These are phyloP conservation scores for Chlorophyllum brunneum DNA, from an alignment of 768 basidiomycete genomes.

Conservation along the genomic window DNA sequence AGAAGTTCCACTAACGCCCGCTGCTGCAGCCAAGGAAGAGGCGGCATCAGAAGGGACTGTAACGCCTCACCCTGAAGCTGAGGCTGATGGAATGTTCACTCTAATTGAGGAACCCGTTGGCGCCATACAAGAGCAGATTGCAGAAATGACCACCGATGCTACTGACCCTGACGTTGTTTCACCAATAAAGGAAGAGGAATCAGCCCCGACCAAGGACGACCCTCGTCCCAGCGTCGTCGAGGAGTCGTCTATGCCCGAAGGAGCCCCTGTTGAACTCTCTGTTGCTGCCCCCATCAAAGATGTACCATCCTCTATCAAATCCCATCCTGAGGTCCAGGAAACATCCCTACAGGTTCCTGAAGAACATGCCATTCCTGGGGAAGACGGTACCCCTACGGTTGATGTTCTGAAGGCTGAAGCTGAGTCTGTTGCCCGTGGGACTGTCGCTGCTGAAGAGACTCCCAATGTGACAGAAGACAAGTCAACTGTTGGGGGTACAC, in stretches of 20 bases:
- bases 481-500: not conserved
- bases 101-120: not conserved
- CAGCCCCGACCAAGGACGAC: not conserved
- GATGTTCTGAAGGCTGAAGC: not conserved
- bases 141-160: not conserved
- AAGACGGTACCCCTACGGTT: not conserved
- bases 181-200: not conserved
- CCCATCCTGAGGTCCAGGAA: not conserved
- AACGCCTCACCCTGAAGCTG: slow-evolving; percentile 1
- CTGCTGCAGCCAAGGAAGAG: not conserved
- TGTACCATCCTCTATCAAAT: not conserved
- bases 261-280: not conserved
- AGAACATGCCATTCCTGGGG: not conserved
- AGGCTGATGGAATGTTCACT: not conserved
- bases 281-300: not conserved
- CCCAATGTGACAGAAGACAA: not conserved
- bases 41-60: not conserved
- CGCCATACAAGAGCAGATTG: not conserved
- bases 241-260: no score
- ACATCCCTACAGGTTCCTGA: not conserved
- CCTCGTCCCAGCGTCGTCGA: no score
- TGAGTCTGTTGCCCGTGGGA: not conserved
- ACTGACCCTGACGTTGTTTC: not conserved
- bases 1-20: not conserved
- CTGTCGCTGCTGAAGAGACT: not conserved